Conservation (phyloP, 2,329 filamentous ascomycete species). For the Ophiognomonia clavigignenti-juglandacearum region DNA sequence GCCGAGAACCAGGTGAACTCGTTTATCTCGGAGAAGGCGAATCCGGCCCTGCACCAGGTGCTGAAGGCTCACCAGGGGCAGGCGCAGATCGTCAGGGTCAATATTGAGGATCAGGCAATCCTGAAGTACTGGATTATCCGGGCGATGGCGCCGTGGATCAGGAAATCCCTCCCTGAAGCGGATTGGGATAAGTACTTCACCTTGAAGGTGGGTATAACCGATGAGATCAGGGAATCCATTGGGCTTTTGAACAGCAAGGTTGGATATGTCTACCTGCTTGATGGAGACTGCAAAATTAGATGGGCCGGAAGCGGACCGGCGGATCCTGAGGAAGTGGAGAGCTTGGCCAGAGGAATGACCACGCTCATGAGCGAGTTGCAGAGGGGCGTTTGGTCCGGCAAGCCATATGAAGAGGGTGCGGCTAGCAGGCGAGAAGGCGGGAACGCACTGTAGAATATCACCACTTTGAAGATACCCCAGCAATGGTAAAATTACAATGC, state of each 20-base stretch:
- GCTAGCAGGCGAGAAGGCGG: slow-evolving; percentile 1
- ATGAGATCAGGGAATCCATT: slow-evolving; percentile 58
- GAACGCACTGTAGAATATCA: slow-evolving; percentile 4
- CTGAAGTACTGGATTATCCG: slow-evolving; percentile 58
- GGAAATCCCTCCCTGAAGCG: slow-evolving; percentile 42
- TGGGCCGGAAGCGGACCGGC: slow-evolving; percentile 84
- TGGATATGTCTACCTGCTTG: slow-evolving; percentile 88
- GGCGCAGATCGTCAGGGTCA: slow-evolving; percentile 79
- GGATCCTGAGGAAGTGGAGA: slow-evolving; percentile 60
- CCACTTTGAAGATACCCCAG: slow-evolving; percentile 12
- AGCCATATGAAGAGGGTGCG: too few species aligned
- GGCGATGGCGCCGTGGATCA: slow-evolving; percentile 50
- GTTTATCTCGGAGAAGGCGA: slow-evolving; percentile 62
- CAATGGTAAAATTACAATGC: slow-evolving; percentile 11
- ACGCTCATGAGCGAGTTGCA: slow-evolving; percentile 57
- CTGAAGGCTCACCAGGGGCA: slow-evolving; percentile 47
- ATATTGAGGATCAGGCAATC: slow-evolving; percentile 71
- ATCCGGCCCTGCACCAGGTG: slow-evolving; percentile 63
- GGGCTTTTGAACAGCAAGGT: slow-evolving; percentile 84
- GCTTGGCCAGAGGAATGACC: slow-evolving; percentile 59
- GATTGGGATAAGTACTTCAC: slow-evolving; percentile 60
- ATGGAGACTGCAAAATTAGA: slow-evolving; percentile 80
- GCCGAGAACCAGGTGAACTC: slow-evolving; percentile 73
- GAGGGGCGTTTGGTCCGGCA: slow-evolving; percentile 25
- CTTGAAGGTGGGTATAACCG: slow-evolving; percentile 52